Evolutionary conservation across 306 rosid genomes (phyloP).

Genomic region (Begonia masoniana): DNA sequence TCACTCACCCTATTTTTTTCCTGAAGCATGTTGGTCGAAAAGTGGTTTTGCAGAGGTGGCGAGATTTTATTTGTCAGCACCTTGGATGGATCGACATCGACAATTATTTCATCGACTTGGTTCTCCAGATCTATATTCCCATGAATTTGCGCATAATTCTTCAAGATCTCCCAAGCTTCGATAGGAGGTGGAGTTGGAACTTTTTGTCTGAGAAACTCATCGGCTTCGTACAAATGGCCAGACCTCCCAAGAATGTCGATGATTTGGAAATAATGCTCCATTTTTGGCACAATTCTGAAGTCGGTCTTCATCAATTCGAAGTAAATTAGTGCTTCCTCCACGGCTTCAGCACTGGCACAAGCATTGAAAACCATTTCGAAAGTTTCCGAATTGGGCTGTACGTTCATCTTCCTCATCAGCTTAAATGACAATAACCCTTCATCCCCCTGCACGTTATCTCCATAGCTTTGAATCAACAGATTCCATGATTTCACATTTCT

Average conservation of each 20-base stretch:
- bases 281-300: constrained; percentile 33
- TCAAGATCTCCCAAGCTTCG: constrained; percentile 43
- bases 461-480: constrained; percentile 51
- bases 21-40: constrained; percentile 63
- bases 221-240: constrained; percentile 63
- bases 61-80: constrained; percentile 22
- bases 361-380: constrained; percentile 48
- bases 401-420: constrained; percentile 37
- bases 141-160: constrained; percentile 36
- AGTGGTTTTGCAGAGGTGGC: constrained; percentile 44
- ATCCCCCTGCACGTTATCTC: constrained; percentile 33
- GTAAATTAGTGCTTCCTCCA: constrained; percentile 38
- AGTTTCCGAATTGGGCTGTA: constrained; percentile 34
- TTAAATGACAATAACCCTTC: constrained; percentile 48
- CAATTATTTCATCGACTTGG: constrained; percentile 34
- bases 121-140: constrained; percentile 84
- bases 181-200: constrained; percentile 33
- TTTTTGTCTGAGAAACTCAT: constrained; percentile 41
- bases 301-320: constrained; percentile 40
- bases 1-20: constrained; percentile 51
- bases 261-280: constrained; percentile 46
- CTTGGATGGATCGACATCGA: constrained; percentile 33
- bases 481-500: constrained; percentile 41
- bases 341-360: constrained; percentile 48
- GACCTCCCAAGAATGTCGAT: constrained; percentile 46